Evolutionary conservation across 805 yeast species (phyloP), one percentile per base, ranked within the genome.

Genomic region (Yamadazyma sp.): DNA sequence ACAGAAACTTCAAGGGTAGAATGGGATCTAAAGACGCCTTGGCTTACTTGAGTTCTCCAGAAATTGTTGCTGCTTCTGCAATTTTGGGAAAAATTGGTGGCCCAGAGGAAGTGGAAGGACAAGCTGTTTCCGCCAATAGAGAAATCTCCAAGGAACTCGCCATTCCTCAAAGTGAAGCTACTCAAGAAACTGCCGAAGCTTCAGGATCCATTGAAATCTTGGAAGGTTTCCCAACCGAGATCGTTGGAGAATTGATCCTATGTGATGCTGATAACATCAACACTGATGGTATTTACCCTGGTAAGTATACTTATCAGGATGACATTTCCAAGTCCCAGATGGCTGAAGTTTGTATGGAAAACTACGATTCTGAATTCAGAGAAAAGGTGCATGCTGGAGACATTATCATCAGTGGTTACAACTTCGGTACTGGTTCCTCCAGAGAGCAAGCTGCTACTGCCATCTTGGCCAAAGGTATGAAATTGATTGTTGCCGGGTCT

Each of bases 401-500:
- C 62, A 89, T 93, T 50, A 77, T 93, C 40, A 78, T 93, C 32
- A 79, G 90, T 40, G 99, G 99, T 12, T 93, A 70, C 73, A 93
- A 93, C 61, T 93, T 93, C 59, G 99, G 99, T 52, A 93, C 99
- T 8, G 99, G 99, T 32, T 90, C 97, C 6, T 88, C 96, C 17
- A 81, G 99, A 67, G 99, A 93, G 62, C 99, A 93, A 69, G 99
- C 99, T 3, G 99, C 99, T 22, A 93, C 99, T n/a, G 90, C 95
- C 15, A 84, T 93, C 42, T 73, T 93, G 48, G 98, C 99, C 28
- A 79, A 95, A 54, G 98, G 89, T 48, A 88, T 93, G 75, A 79
- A 80, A 50, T 71, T 93, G 49, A 95, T 93, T 15, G 96, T 95
- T 42, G 85, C 96, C 10, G 99, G 99, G 22, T 91, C 98, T 1